Evolutionary conservation across 345 rosid species (phyloP).

Genomic region (Hibiscus mutabilis): DNA sequence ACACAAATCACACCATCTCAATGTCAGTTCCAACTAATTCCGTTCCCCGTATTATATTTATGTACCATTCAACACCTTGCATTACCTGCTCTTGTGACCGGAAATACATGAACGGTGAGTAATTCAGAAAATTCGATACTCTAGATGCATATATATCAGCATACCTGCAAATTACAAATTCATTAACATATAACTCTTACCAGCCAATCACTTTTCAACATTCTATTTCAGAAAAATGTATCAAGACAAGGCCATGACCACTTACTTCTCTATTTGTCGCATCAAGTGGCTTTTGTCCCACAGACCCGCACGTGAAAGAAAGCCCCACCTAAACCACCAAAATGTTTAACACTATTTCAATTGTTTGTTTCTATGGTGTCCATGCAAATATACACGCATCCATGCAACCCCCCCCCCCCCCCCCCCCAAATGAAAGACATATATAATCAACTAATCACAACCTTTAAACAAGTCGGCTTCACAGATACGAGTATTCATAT

Average conservation of each 20-base stretch:
- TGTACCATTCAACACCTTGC: neutral
- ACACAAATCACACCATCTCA: neutral
- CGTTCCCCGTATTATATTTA: neutral
- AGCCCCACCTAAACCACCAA: conserved; percentile 72
- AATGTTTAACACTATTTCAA: conserved; percentile 6
- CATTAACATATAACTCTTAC: neutral
- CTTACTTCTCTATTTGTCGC: conserved; percentile 92
- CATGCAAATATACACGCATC: neutral
- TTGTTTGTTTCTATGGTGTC: neutral
- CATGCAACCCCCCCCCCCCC: neutral
- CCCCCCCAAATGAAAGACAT: neutral
- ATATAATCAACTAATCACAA: neutral
- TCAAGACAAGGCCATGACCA: neutral
- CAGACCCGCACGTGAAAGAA: conserved; percentile 83
- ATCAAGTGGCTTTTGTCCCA: conserved; percentile 98
- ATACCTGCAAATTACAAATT: conserved; percentile 44
- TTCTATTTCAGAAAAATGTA: neutral
- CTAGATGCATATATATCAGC: conserved; percentile 91
- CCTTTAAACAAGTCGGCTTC: neutral
- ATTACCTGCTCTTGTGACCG: conserved; percentile 87
- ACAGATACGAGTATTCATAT: neutral
- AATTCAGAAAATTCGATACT: conserved; percentile 83
- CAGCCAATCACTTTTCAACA: neutral
- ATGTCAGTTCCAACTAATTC: conserved; percentile 3
- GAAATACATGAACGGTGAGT: conserved; percentile 94